Evolutionary conservation across 2,329 filamentous ascomycete genomes (phyloP).

Genomic region (Apiospora marii): DNA sequence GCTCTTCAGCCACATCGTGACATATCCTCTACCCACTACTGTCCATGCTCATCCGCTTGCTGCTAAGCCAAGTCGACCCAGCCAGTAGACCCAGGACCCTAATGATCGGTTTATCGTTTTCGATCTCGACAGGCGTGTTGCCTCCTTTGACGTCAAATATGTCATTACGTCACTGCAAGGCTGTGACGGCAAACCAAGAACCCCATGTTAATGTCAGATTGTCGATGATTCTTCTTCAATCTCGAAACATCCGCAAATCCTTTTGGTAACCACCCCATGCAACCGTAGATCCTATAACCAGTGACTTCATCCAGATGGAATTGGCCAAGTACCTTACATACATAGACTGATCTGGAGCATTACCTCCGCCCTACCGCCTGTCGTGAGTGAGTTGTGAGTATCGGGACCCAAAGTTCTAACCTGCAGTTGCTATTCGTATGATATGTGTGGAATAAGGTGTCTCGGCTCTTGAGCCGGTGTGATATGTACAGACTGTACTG

Average conservation of each 20-base stretch:
- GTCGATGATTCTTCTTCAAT: not conserved
- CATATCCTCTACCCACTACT: slow-evolving; percentile 6
- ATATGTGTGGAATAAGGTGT: not conserved
- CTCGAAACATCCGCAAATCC: not conserved
- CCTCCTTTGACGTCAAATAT: not conserved
- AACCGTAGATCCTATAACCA: not conserved
- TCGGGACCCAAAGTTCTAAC: not conserved
- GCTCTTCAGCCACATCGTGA: not conserved
- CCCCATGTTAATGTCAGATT: not conserved
- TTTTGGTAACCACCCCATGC: not conserved
- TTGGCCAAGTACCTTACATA: not conserved
- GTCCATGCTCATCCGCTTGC: not conserved
- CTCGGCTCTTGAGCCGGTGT: not conserved
- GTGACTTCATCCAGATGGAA: not conserved
- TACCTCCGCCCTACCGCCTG: not conserved
- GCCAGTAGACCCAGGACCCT: not conserved
- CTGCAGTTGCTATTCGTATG: not conserved
- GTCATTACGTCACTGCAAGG: not conserved
- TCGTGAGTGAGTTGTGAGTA: not conserved
- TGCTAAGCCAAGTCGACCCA: not conserved
- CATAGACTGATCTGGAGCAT: not conserved
- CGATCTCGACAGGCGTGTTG: not conserved
- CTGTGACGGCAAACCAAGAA: not conserved
- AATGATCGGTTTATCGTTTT: not conserved
- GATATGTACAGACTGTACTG: not conserved